Evolutionary conservation across 1,284 basidiomycete genomes (phyloP), one percentile per base, ranked within the genome.

Genomic region (Kwoniella shivajii): DNA sequence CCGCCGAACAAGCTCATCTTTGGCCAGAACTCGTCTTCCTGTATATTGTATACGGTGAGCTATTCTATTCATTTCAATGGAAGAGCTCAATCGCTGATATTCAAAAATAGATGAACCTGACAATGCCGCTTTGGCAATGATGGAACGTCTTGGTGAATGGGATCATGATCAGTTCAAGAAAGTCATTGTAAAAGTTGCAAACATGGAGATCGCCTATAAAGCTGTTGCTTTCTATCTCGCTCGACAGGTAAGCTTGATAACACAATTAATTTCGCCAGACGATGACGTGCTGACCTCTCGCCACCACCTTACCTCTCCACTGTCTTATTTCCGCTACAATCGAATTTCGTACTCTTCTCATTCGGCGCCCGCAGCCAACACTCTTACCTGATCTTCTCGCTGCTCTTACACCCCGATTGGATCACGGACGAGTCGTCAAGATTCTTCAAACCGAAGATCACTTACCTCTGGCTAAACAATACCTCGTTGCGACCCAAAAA

Each of bases 131-230:
- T 56, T 78, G 16, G 90, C 92, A 2, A 98, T 97, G 90, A 98
- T 99, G 77, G 96, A 99, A 78, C 89, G 93, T 45, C 90, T 95
- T 2, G 85, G 91, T 26, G 93, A 97, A 54, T 99, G 94, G 94
- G 94, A 99, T 63, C 95, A 99, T 81, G 95, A 92, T 72, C 93
- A 97, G 77, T 99, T 99, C 87, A 96, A 96, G 82, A 93, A 96
- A 67, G 86, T 92, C 52, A 84, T 94, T 56, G 89, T 94, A 68
- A 90, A 93, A 69, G 94, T 92, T 20, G 95, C 96, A 44, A 99
- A 99, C 74, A 86, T 98, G 62, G 96, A 99, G 81, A 98, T 99
- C 86, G 94, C 74, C 58, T 80, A 79, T 71, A 73, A 73, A 63
- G 75, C 76, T 22, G 76, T 80, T 52, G 75, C 67, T 20, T 76